Conservation (phyloP, 2,329 filamentous ascomycete genomes). For the Aspergillus neotritici region DNA sequence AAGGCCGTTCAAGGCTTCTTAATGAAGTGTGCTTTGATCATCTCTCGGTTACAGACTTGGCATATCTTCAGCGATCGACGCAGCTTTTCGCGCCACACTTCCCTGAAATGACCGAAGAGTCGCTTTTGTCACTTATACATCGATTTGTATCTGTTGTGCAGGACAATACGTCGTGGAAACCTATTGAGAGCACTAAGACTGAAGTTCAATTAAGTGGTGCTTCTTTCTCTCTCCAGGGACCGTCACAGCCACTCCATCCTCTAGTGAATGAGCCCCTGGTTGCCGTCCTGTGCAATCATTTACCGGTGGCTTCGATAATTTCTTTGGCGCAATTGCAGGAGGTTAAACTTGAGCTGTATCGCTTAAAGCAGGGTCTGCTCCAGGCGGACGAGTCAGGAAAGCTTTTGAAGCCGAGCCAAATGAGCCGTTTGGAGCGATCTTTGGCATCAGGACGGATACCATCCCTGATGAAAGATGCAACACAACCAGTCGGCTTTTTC, state of each 20-base stretch:
- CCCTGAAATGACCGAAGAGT: constrained; percentile 6
- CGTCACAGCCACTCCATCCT: constrained; percentile 33
- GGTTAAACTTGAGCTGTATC: constrained; percentile 32
- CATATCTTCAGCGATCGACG: constrained; percentile 28
- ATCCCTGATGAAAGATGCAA: constrained; percentile 38
- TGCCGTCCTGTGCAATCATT: constrained; percentile 20
- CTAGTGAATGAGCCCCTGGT: constrained; percentile 37
- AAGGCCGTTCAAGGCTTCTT: constrained; percentile 11
- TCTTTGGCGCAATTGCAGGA: constrained; percentile 33
- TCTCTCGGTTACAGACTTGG: constrained; percentile 30
- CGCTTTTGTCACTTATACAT: constrained; percentile 19
- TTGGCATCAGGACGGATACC: constrained; percentile 37
- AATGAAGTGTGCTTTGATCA: constrained; percentile 35
- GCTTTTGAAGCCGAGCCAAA: constrained; percentile 37
- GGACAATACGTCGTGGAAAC: constrained; percentile 27
- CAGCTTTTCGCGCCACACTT: constrained; percentile 16
- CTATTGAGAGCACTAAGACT: constrained; percentile 18
- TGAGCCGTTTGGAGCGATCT: constrained; percentile 39
- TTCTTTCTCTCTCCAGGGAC: constrained; percentile 22
- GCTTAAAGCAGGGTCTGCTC: constrained; percentile 29
- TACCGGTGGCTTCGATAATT: constrained; percentile 20
- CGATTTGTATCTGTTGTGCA: constrained; percentile 29
- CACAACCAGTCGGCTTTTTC: constrained; percentile 36
- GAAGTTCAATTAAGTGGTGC: constrained; percentile 21
- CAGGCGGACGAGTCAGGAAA: constrained; percentile 29